phyloP scores from a whole-genome alignment of 2,329 filamentous ascomycete genomes.

The Aspergillus novoparasiticus region DNA sequence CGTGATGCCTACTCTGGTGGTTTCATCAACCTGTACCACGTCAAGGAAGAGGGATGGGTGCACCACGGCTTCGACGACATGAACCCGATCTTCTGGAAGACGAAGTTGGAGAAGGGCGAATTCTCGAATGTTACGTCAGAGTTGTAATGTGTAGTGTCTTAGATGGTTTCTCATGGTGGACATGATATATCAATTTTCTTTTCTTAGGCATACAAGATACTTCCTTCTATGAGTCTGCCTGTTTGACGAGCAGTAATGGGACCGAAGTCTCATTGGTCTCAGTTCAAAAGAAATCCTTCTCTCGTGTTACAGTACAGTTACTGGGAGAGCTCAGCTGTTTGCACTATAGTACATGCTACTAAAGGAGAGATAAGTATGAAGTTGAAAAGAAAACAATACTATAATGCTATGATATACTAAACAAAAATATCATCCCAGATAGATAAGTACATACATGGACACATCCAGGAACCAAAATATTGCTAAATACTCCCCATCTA shows the following conservation, averaged over 20 bases:
- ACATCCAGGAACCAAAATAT: conserved; percentile 13
- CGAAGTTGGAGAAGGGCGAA: conserved; percentile 97
- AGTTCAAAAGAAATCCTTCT: neutral
- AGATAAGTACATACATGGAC: conserved; percentile 17
- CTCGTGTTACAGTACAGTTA: neutral
- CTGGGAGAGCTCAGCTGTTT: neutral
- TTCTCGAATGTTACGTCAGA: conserved; percentile 91
- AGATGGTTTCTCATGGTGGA: conserved; percentile 19
- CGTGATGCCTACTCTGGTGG: conserved; percentile 98
- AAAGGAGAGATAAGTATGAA: neutral
- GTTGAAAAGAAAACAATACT: neutral
- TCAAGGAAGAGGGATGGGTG: conserved; percentile 98
- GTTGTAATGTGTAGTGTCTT: conserved; percentile 44
- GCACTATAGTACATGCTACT: neutral
- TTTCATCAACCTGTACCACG: conserved; percentile 98
- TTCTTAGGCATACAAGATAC: conserved; percentile 17
- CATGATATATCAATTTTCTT: conserved; percentile 16
- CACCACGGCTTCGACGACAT: conserved; percentile 98
- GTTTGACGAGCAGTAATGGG: neutral
- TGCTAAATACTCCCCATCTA: conserved; percentile 20
- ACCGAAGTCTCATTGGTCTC: neutral
- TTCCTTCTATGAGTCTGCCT: conserved; percentile 5
- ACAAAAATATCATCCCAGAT: conserved; percentile 10
- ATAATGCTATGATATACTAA: conserved; percentile 10
- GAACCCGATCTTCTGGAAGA: conserved; percentile 99